Base-by-base conservation (phyloP, 805 yeast species). In the Isabelozyma gotoi region DNA sequence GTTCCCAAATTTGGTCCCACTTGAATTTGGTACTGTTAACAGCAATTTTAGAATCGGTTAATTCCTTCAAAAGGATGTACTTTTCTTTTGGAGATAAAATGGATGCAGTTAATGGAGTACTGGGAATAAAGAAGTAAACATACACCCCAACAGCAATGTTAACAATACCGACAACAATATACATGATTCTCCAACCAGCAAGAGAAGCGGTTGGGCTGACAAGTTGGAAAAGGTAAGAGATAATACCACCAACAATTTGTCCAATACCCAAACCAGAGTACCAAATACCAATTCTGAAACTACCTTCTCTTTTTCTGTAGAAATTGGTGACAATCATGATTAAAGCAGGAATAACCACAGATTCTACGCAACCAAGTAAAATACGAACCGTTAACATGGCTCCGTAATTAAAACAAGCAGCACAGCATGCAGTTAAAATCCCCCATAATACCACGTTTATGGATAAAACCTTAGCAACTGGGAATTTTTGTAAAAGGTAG, bases 111-210 rank as follows among this genome's bases (percentile, higher is more conserved):
- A 54, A 48, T 7, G 59, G 56, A 14, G 51, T 45, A 33, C 52
- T 51, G 8, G 60, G 60, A 16, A 55, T 45, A n/a, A 48, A 41
- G 36, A 50, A 38, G 32, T 40, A 51, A 8, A 55, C 51, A 18
- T 45, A 49, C 2, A 43, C 44, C 18, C 59, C 59, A 40, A 43
- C 47, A 14, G 36, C 19, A 38, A 54, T 39, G 39, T 52, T 56
- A 32, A 54, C 37, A 27, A 45, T 29, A 1, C 60, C 60, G 33
- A 54, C 48, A 19, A 55, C 55, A 39, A 56, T 41, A 37, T 52
- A 56, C 47, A 54, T 46, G 21, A 56, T 45, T 39, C 52, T 45
- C 59, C 59, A 56, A 4, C 57, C 54, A 27, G 42, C 31, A 18
- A 55, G 27, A 3, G 48, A 20, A 7, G 51, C 38, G 7, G 48